Conservation (phyloP, 2,329 filamentous ascomycete species). For the Apiospora phragmitis region DNA sequence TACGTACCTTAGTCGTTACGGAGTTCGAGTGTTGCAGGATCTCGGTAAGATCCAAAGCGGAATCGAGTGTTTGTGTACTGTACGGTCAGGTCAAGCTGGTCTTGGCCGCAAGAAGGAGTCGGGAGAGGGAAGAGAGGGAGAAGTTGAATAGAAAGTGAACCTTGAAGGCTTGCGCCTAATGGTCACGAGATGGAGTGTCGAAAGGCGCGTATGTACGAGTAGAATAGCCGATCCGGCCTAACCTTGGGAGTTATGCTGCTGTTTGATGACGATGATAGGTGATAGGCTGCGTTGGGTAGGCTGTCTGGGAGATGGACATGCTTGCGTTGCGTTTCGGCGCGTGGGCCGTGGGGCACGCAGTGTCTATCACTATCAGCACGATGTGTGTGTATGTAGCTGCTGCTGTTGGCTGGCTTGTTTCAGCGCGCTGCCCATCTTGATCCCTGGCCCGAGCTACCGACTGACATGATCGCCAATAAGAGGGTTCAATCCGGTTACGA, state of each 20-base stretch:
- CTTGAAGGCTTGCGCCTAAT: not conserved
- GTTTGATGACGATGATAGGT: not conserved
- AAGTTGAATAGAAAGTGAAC: not conserved
- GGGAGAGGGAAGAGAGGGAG: not conserved
- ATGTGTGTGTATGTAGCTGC: not conserved
- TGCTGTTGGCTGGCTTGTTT: slow-evolving; percentile 1
- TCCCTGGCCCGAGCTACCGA: slow-evolving; percentile 1
- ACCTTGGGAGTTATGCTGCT: not conserved
- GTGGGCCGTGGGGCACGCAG: not conserved
- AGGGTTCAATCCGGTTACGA: slow-evolving; percentile 3
- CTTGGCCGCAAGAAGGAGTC: not conserved
- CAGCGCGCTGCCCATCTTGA: not conserved
- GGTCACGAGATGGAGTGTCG: not conserved
- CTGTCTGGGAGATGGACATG: not conserved
- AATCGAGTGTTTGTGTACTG: not conserved
- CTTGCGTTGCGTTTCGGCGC: not conserved
- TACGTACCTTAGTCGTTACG: slow-evolving; percentile 1
- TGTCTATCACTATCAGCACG: not conserved
- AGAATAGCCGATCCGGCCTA: slow-evolving; percentile 7
- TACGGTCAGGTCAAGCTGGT: not conserved
- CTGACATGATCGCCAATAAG: slow-evolving; percentile 1
- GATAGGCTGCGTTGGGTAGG: not conserved
- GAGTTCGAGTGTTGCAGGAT: not conserved
- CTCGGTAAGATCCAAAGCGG: not conserved
- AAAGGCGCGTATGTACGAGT: not conserved